Percentiles rank a stretch among this genome's conserved stretches.
Evolutionary conservation across 2,329 filamentous ascomycete species (phyloP).

Genomic region (Zymoseptoria tritici): DNA sequence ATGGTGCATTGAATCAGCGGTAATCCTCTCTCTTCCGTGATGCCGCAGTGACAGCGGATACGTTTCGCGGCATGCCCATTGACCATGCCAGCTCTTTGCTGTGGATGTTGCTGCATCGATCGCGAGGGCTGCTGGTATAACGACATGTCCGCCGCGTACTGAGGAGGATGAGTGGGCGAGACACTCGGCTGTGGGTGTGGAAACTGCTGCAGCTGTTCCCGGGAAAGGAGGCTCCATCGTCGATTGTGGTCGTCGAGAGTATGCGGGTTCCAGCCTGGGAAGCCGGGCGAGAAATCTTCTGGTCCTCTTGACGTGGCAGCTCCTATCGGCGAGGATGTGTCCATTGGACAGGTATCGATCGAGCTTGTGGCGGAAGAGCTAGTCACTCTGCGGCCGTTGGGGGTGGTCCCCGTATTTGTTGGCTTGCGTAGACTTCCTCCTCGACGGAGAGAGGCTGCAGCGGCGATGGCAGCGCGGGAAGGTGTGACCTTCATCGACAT

Average conservation of each 20-base stretch:
- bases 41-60: constrained; percentile 51
- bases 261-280: constrained; percentile 20
- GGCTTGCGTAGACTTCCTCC: constrained; percentile 26
- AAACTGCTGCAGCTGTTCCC: constrained; percentile 35
- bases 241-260: constrained; percentile 38
- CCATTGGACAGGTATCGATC: constrained; percentile 27
- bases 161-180: constrained; percentile 11
- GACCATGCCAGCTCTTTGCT: not conserved
- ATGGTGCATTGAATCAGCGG: constrained; percentile 57
- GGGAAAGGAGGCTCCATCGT: constrained; percentile 39
- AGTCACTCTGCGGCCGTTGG: constrained; percentile 5
- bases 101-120: not conserved
- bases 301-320: constrained; percentile 33
- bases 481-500: constrained; percentile 28
- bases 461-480: constrained; percentile 29
- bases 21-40: constrained; percentile 46
- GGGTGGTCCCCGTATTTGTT: constrained; percentile 14
- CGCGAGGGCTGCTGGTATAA: not conserved
- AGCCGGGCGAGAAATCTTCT: constrained; percentile 17
- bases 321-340: constrained; percentile 16
- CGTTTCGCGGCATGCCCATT: not conserved
- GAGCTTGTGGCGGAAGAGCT: constrained; percentile 11
- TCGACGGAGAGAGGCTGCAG: constrained; percentile 28
- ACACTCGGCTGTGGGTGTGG: constrained; percentile 23
- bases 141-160: not conserved